Evolutionary conservation across 768 basidiomycete genomes (phyloP).

Genomic region (Rhizopogon vesiculosus): DNA sequence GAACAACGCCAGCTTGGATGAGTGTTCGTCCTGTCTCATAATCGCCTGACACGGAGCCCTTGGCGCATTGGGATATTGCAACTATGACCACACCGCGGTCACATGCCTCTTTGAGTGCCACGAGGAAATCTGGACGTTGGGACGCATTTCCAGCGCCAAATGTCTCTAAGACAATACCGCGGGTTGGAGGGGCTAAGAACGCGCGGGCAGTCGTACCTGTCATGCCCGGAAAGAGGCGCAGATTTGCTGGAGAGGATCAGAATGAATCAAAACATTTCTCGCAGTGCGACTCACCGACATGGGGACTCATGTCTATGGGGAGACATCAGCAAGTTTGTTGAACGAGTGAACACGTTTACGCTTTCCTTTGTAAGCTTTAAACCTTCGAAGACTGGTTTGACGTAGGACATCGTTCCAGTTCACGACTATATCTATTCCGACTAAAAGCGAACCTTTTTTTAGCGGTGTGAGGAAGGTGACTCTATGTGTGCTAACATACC

Average conservation of each 20-base stretch:
- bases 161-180: constrained; percentile 84
- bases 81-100: constrained; percentile 83
- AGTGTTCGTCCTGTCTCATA: constrained; percentile 78
- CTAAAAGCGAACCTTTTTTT: constrained; percentile 29
- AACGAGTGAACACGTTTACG: not conserved
- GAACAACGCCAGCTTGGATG: constrained; percentile 68
- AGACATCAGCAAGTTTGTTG: constrained; percentile 8
- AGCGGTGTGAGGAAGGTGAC: not conserved
- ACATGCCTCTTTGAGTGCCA: constrained; percentile 77
- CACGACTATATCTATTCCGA: constrained; percentile 86
- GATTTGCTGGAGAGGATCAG: constrained; percentile 47
- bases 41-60: constrained; percentile 79
- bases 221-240: constrained; percentile 88
- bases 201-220: constrained; percentile 67
- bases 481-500: constrained; percentile 34
- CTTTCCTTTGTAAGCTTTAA: constrained; percentile 75
- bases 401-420: constrained; percentile 87
- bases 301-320: constrained; percentile 63
- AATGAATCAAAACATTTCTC: constrained; percentile 10
- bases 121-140: constrained; percentile 68
- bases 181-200: constrained; percentile 69
- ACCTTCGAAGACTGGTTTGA: constrained; percentile 73
- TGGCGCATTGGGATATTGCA: constrained; percentile 86
- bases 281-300: constrained; percentile 57
- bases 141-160: constrained; percentile 95